Evolutionary conservation across 2,329 filamentous ascomycete species (phyloP).

Genomic region (Colletotrichum paranaense): DNA sequence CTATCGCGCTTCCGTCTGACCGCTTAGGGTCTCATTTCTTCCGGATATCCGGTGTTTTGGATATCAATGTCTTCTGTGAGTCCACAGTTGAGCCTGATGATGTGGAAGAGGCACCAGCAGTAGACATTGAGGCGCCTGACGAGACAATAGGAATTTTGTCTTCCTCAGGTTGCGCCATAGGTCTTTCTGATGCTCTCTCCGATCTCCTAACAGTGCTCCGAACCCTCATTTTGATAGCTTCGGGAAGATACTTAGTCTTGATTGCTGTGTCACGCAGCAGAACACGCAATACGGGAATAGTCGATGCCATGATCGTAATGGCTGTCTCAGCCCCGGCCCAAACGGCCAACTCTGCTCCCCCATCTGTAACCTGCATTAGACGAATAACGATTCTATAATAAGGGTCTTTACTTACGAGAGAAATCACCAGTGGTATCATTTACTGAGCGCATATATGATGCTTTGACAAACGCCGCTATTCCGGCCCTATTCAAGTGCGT

Average conservation of each 20-base stretch:
- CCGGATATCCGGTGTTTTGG: not conserved
- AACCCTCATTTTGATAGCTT: slow-evolving; percentile 23
- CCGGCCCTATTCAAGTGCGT: slow-evolving; percentile 30
- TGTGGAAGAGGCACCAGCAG: slow-evolving; percentile 16
- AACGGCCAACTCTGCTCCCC: slow-evolving; percentile 25
- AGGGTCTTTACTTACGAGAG: slow-evolving; percentile 8
- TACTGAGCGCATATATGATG: slow-evolving; percentile 29
- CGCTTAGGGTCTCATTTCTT: not conserved
- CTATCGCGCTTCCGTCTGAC: not conserved
- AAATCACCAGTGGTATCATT: slow-evolving; percentile 28
- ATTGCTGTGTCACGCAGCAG: slow-evolving; percentile 24
- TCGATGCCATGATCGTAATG: slow-evolving; percentile 48
- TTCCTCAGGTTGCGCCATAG: not conserved
- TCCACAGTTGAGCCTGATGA: slow-evolving; percentile 12
- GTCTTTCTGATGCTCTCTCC: not conserved
- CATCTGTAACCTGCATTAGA: slow-evolving; percentile 39
- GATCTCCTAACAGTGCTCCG: slow-evolving; percentile 8
- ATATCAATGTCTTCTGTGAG: slow-evolving; percentile 9
- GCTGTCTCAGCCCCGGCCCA: slow-evolving; percentile 44
- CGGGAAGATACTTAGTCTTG: slow-evolving; percentile 16
- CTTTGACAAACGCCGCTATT: slow-evolving; percentile 35
- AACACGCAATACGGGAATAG: slow-evolving; percentile 43
- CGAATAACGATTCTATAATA: not conserved
- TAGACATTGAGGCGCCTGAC: slow-evolving; percentile 24
- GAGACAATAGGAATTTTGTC: slow-evolving; percentile 9